Percentiles rank a stretch among this genome's conserved stretches.
Evolutionary conservation across 768 basidiomycete species (phyloP).

Genomic region (Leccinum arenicola): DNA sequence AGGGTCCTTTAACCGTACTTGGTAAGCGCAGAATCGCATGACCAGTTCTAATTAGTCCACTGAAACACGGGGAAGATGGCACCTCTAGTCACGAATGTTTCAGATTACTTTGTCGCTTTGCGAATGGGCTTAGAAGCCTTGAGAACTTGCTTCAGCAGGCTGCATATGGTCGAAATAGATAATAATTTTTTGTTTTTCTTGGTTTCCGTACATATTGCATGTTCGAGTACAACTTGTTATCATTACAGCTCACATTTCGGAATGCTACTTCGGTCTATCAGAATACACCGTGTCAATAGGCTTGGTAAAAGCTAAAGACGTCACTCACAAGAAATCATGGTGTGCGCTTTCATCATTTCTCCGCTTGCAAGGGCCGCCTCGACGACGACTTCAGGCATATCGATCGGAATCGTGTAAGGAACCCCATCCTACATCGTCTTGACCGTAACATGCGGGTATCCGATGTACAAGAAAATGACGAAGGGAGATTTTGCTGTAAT

Average conservation of each 20-base stretch:
- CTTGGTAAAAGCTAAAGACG: no score
- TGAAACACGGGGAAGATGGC: background rate
- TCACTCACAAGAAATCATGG: background rate
- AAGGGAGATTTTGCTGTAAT: conserved; percentile 19
- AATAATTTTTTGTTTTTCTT: no score
- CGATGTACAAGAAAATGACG: conserved; percentile 13
- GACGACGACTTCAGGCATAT: conserved; percentile 8
- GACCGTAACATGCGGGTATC: conserved; percentile 3
- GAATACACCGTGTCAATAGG: no score
- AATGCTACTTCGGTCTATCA: no score
- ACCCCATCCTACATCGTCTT: conserved; percentile 5
- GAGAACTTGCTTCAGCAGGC: background rate
- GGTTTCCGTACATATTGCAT: no score
- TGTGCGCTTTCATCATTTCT: background rate
- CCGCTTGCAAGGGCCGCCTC: background rate
- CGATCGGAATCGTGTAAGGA: conserved; percentile 13
- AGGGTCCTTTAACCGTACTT: background rate
- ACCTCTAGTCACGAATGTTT: background rate
- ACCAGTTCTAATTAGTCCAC: background rate
- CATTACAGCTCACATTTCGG: no score
- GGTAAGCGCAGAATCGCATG: background rate
- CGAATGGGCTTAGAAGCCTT: background rate
- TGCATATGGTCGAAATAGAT: no score
- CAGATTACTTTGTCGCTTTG: background rate
- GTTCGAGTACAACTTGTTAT: no score